phyloP scores from a whole-genome alignment of 495 filamentous ascomycete species.

The Bathelium albidoporum region DNA sequence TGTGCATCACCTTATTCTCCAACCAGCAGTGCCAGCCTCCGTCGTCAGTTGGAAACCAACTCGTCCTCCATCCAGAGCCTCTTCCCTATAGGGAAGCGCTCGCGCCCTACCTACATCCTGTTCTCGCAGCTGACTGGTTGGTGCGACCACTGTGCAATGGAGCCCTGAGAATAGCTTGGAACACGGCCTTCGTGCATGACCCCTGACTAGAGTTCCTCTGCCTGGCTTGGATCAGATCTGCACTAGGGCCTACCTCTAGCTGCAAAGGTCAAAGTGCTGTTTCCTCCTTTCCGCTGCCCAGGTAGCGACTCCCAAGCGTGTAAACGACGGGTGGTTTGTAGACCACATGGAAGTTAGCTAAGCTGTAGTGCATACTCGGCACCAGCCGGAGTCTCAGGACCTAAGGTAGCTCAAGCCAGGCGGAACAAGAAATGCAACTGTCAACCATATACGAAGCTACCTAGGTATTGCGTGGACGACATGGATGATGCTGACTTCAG shows the following conservation, averaged over 20 bases:
- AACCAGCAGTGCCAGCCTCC: not conserved
- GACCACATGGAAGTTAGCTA: not conserved
- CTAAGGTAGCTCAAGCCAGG: too few relatives aligned
- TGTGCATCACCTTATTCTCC: not conserved
- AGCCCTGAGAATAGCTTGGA: too few relatives aligned
- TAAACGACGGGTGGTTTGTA: not conserved
- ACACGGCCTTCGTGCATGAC: not conserved
- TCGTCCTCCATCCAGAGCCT: not conserved
- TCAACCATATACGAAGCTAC: too few relatives aligned
- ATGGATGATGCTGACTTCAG: too few relatives aligned
- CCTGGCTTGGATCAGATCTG: not conserved
- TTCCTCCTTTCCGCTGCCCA: not conserved
- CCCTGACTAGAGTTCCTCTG: not conserved
- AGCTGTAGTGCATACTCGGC: not conserved
- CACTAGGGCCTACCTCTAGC: not conserved
- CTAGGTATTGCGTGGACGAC: too few relatives aligned
- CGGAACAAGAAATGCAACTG: too few relatives aligned
- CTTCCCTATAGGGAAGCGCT: not conserved
- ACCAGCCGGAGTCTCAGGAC: not conserved
- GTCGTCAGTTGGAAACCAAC: not conserved
- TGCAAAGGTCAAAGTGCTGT: not conserved
- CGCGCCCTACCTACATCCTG: not conserved
- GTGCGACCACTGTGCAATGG: too few relatives aligned
- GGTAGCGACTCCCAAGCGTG: not conserved
- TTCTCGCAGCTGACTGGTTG: too few relatives aligned